Base-by-base conservation (phyloP, 192 early-diverging fungal genomes). In the Mortierella antarctica region DNA sequence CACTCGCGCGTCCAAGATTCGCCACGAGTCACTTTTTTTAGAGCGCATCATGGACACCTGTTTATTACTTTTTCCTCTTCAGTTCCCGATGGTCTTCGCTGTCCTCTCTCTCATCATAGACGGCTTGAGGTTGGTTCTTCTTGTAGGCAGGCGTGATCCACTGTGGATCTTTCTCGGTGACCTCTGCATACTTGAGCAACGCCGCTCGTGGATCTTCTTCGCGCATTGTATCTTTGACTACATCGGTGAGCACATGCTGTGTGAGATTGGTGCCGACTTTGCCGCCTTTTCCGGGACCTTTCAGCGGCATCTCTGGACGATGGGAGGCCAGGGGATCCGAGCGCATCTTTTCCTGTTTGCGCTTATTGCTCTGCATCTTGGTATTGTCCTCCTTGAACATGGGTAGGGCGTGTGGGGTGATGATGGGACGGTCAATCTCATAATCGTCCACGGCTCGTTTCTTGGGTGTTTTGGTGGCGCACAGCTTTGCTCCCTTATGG, bases 121-220 rank as follows among this genome's bases (percentile, higher is more conserved):
- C 83, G 3, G 93, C 51, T 49, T 91, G 90, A 42, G 92, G 93
- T 65, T 96, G 94, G 21, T 87, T 94, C 14, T 84, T 82, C 71
- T 92, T 85, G 65, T 98, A 98, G 0, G 95, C 94, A 21, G 91
- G 91, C 8, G 88, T 87, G 69, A 97, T 90, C 92, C 95, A 99
- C 80, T 89, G 89, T 7, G 96, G 96, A 68, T 98, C 92, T 42
- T 86, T 70, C 46, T 93, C 91, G 0, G 95, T 94, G 2, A 87
- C 85, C 5, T 89, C 84, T 0, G 97, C 96, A 85, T 95, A 96
- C 66, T 89, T 93, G 41, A 99, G 82, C 70, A 99, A 87, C 5
- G 95, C 97, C 57, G 93, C 96, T 56, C 97, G 85, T 12, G 97
- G 97, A 85, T 99, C 97, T 67, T 96, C 95, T 65, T 95, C 93